phyloP scores from a whole-genome alignment of 2,329 filamentous ascomycete genomes.

The Colletotrichum acutatum region DNA sequence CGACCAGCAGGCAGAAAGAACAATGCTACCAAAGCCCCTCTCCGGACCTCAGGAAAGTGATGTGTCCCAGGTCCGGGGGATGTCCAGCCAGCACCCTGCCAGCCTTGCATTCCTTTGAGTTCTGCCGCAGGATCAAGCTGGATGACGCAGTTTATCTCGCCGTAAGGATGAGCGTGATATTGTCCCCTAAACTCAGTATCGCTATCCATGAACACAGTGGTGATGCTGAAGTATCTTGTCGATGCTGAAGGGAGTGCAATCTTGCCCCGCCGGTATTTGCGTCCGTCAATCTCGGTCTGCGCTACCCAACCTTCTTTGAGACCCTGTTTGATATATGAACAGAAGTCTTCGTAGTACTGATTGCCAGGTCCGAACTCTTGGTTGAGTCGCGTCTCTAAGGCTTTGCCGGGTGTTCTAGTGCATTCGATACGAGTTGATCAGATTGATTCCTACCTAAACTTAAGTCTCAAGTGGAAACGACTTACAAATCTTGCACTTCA shows the following conservation, averaged over 20 bases:
- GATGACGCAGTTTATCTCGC: conserved; percentile 66
- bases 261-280: conserved; percentile 58
- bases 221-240: conserved; percentile 65
- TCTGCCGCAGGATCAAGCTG: conserved; percentile 60
- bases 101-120: conserved; percentile 65
- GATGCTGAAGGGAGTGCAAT: conserved; percentile 56
- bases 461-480: neutral
- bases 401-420: conserved; percentile 55
- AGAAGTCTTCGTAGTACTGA: conserved; percentile 54
- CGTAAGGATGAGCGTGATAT: conserved; percentile 65
- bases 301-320: conserved; percentile 58
- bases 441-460: neutral
- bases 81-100: conserved; percentile 68
- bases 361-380: conserved; percentile 54
- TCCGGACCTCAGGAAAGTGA: conserved; percentile 64
- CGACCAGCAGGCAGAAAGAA: conserved; percentile 67
- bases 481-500: conserved; percentile 46
- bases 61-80: conserved; percentile 64
- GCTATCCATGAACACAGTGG: conserved; percentile 67
- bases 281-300: conserved; percentile 53
- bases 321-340: conserved; percentile 49
- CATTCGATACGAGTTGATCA: neutral
- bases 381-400: conserved; percentile 56
- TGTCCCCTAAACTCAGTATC: conserved; percentile 56
- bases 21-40: conserved; percentile 61